Conservation (phyloP, 306 rosid species). For the Cucurbita maxima region DNA sequence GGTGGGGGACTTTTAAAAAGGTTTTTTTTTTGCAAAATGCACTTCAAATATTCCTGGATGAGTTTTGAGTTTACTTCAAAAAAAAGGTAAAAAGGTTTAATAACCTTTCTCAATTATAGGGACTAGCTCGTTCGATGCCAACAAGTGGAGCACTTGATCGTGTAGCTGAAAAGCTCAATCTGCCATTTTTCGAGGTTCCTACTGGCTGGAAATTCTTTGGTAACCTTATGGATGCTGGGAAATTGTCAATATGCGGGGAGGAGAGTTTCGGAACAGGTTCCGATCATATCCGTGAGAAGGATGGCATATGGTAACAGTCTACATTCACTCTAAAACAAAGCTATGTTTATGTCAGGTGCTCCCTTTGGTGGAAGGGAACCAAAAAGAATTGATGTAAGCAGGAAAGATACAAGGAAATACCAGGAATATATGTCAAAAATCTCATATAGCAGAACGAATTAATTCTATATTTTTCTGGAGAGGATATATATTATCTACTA, state of each 20-base stretch:
- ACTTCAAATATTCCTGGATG: neutral
- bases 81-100: neutral
- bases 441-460: neutral
- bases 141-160: constrained; percentile 91
- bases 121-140: constrained; percentile 97
- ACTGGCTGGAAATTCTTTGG: constrained; percentile 99
- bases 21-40: neutral
- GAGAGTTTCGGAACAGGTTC: constrained; percentile 99
- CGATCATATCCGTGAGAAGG: constrained; percentile 98
- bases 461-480: neutral
- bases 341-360: neutral
- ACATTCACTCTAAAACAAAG: neutral
- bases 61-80: neutral
- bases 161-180: constrained; percentile 76
- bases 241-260: constrained; percentile 87
- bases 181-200: constrained; percentile 94
- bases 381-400: neutral
- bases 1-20: neutral
- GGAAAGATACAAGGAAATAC: neutral
- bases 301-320: constrained; percentile 78
- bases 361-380: neutral
- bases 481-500: neutral
- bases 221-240: constrained; percentile 97
- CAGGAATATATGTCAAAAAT: neutral
- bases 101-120: constrained; percentile 33